These are phyloP conservation scores for Spizellomyces punctatus DNA, from an alignment of 192 early-diverging fungal species.

Conservation along the genomic window DNA sequence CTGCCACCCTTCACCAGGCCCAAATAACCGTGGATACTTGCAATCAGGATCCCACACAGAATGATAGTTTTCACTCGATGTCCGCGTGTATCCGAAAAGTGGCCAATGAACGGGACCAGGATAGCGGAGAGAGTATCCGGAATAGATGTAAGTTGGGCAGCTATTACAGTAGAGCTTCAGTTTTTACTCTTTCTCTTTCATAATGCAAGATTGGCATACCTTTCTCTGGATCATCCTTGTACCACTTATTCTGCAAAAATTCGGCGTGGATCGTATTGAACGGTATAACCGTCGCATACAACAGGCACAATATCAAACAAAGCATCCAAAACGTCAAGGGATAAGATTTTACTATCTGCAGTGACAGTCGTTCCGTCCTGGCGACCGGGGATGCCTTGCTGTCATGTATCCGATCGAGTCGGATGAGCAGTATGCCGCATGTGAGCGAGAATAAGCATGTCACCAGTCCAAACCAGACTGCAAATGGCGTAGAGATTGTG, in stretches of 20 bases:
- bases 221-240: conserved; percentile 50
- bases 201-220: conserved; percentile 15
- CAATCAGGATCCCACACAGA: conserved; percentile 47
- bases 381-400: background rate
- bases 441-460: conserved; percentile 49
- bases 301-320: conserved; percentile 41
- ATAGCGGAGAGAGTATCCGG: conserved; percentile 60
- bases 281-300: conserved; percentile 61
- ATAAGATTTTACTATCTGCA: conserved; percentile 33
- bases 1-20: conserved; percentile 28
- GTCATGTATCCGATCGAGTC: conserved; percentile 10
- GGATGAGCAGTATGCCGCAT: conserved; percentile 31
- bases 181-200: no score
- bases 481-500: conserved; percentile 39
- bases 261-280: conserved; percentile 68
- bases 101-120: conserved; percentile 56
- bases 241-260: conserved; percentile 60
- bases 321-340: conserved; percentile 53
- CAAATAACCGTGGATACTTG: conserved; percentile 45
- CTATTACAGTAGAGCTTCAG: conserved; percentile 8
- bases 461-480: conserved; percentile 53
- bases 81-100: conserved; percentile 55
- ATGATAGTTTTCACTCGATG: conserved; percentile 49
- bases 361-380: background rate
- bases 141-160: conserved; percentile 60